Base-by-base conservation (phyloP, 192 early-diverging fungal species). In the Chytriomyces hyalinus region DNA sequence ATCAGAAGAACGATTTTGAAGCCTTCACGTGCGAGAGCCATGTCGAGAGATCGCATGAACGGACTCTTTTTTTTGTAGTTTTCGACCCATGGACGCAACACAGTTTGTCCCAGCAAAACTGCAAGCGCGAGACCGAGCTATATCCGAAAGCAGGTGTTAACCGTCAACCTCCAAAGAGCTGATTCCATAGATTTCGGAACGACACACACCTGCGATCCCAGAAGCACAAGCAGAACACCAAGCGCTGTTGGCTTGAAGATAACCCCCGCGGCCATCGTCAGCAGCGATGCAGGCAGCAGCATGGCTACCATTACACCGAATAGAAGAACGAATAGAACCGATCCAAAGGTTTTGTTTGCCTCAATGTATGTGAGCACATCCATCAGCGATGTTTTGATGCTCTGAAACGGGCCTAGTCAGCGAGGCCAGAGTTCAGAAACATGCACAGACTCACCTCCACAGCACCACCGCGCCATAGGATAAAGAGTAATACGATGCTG, bases 1-100 rank as follows among this genome's bases (percentile, higher is more conserved):
- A 80, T 46, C 10, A 80, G 65, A 7, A 80, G 45, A 10, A 80
- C 79, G 22, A 80, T 80, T 47, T 76, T 80, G 47, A 71, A 80
- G 2, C 78, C 78, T 75, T 74, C 70, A 13, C 77, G 43, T 10
- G 62, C 64, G 6, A 80, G 24, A 8, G 79, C 79, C 20, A 20
- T 26, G 68, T 80, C 79, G 13, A 80, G 53, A 6, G 73, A 49
- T 61, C 28, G 26, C 60, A 80, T 28, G 11, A 60, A 59, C 22
- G 72, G 65, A 61, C 53, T 60, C 47, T 60, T 43, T 36, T 63
- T 43, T 49, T 70, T 66, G 44, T 67, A 67, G 10, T 44, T 45
- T 65, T 80, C 79, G 26, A 80, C 66, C 49, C 22, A 80, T 2
- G 79, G 79, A 15, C 73, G 45, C 50, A 80, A 50, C 10, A 80